Percentiles rank a stretch among this genome's conserved stretches.
Conservation (phyloP, 208 protist species). For the Wallacemonas sp. region DNA sequence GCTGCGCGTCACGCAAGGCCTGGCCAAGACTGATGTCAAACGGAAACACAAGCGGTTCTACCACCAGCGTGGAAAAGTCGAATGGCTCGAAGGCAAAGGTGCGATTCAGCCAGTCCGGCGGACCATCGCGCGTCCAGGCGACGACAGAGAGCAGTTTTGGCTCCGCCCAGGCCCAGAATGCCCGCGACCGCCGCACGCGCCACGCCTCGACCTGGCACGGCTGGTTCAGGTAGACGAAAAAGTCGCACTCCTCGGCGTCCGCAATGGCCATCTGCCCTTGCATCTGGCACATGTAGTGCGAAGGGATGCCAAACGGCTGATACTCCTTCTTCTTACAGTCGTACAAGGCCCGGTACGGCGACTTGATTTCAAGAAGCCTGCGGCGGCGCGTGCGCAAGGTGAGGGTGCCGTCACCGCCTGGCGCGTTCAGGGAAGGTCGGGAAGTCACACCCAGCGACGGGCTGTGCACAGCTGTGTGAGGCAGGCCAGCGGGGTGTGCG, state of each 20-base stretch:
- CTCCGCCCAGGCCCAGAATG: conserved; percentile 84
- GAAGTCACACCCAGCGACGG: no score
- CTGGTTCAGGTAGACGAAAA: conserved; percentile 87
- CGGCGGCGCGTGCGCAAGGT: conserved; percentile 1
- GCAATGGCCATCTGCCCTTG: conserved; percentile 91
- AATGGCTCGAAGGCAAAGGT: conserved; percentile 69
- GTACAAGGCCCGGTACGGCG: conserved; percentile 72
- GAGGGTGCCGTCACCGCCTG: background rate
- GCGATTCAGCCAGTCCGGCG: conserved; percentile 51
- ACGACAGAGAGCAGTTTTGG: conserved; percentile 70
- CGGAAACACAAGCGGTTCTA: conserved; percentile 78
- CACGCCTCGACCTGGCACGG: conserved; percentile 69
- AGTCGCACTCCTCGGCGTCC: conserved; percentile 84
- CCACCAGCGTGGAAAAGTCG: conserved; percentile 57
- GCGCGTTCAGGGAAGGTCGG: no score
- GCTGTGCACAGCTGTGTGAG: no score
- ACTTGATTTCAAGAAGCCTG: conserved; percentile 89
- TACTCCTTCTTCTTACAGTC: conserved; percentile 40
- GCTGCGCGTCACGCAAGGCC: conserved; percentile 42
- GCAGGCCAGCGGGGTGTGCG: no score
- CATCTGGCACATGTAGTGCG: conserved; percentile 89
- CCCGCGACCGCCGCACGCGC: conserved; percentile 62
- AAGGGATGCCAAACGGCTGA: conserved; percentile 79
- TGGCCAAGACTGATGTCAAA: conserved; percentile 47
- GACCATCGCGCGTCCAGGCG: conserved; percentile 64